Conservation (phyloP, 225 moss, liverwort and hornwort genomes). For the Polytrichum commune region DNA sequence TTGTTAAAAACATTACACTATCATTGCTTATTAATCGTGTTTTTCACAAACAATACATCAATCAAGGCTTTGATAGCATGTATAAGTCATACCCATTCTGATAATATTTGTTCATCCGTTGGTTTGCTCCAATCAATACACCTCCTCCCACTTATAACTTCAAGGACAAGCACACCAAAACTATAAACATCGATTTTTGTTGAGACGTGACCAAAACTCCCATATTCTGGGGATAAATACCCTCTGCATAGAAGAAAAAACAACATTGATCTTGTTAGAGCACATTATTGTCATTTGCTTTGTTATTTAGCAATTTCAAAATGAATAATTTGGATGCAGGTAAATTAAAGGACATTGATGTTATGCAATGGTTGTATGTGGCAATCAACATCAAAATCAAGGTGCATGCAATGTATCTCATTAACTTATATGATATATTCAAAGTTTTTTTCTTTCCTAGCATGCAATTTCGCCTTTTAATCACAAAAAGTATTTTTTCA, state of each 20-base stretch:
- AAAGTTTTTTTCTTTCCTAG: not conserved
- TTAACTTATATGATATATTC: not conserved
- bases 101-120: not conserved
- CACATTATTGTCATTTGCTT: not conserved
- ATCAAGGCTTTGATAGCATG: not conserved
- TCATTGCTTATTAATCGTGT: not conserved
- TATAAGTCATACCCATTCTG: constrained; percentile 2
- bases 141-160: constrained; percentile 10
- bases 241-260: not conserved
- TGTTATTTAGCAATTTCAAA: not conserved
- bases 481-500: no score
- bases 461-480: no score
- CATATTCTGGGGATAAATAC: constrained; percentile 9
- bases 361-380: not conserved
- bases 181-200: constrained; percentile 15
- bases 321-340: not conserved
- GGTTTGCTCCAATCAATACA: not conserved
- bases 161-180: constrained; percentile 11
- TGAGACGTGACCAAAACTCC: not conserved
- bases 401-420: not conserved
- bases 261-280: not conserved
- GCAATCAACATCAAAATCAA: not conserved
- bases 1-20: not conserved
- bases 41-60: not conserved
- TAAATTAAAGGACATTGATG: no score